Base-by-base conservation (phyloP, 2,329 filamentous ascomycete genomes). In the Alternaria conjuncta region DNA sequence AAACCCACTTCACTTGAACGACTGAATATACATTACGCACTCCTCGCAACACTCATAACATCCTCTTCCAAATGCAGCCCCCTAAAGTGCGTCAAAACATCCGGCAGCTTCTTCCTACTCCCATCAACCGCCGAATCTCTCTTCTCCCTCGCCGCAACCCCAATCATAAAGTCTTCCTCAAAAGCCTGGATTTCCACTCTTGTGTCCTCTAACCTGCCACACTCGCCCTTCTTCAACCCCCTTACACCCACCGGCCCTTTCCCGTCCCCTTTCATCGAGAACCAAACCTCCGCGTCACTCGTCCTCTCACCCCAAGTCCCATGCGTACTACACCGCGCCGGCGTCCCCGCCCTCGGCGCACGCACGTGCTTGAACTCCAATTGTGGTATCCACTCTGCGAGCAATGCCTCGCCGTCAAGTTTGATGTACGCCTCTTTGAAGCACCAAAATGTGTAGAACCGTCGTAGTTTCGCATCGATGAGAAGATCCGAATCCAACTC, bases 371-470 rank as follows among this genome's bases (percentile, higher is more conserved):
- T 82, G 74, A 95, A 92, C 71, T 94, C 90, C 9, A 94, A 81
- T 54, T 91, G 86, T 55, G 82, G 82, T 53, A 95, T 83, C 92
- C 92, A 95, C 5, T 84, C 83, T 0, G 92, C 92, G 9, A 94
- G 83, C 61, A 95, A 83, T 0, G 91, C 92, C 72, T 94, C 91
- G 25, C 92, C 92, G 28, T 91, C 92, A 82, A 95, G 89, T 86
- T 94, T 95, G 79, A 94, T 89, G 76, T 92, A 94, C 1, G 91
- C 89, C 81, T 95, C 92, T 71, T 92, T 89, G 77, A 93, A 85
- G 77, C 90, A 92, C 90, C 92, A 95, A 63, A 91, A 87, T 1
- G 90, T 86, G 76, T 94, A 95, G 75, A 95, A 95, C 57, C 86
- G 84, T 6, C 90, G 84, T 26, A 94, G 82, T 74, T 89, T 89